phyloP scores from a whole-genome alignment of 495 filamentous ascomycete genomes.

The Echria macrotheca region DNA sequence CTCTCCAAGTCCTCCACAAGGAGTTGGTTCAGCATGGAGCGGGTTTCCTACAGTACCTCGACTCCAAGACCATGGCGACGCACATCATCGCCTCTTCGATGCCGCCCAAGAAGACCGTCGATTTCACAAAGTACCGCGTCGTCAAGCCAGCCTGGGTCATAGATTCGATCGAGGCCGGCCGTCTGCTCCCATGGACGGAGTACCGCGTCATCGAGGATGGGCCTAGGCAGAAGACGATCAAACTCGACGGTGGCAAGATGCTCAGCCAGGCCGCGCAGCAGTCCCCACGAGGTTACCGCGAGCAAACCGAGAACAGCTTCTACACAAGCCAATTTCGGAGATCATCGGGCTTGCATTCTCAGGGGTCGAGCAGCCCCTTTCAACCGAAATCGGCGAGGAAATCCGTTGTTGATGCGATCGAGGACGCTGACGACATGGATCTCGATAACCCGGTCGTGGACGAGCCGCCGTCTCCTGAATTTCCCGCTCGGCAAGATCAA shows the following conservation, averaged over 20 bases:
- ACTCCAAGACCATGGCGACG: slow-evolving; percentile 85
- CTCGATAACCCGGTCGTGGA: background rate
- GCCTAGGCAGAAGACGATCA: slow-evolving; percentile 66
- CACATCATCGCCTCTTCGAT: slow-evolving; percentile 90
- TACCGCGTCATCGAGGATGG: slow-evolving; percentile 79
- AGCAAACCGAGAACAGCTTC: slow-evolving; percentile 72
- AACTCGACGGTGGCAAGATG: slow-evolving; percentile 63
- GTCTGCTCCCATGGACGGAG: slow-evolving; percentile 74
- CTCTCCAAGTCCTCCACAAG: slow-evolving; percentile 76
- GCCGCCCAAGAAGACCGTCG: slow-evolving; percentile 84
- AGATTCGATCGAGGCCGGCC: slow-evolving; percentile 77
- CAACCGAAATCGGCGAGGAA: slow-evolving; percentile 19
- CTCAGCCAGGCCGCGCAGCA: slow-evolving; percentile 52
- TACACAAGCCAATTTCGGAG: slow-evolving; percentile 65
- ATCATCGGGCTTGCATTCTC: slow-evolving; percentile 10
- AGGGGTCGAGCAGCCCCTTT: slow-evolving; percentile 17
- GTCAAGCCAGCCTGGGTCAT: slow-evolving; percentile 96
- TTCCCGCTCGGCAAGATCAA: background rate
- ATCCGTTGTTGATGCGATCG: slow-evolving; percentile 3
- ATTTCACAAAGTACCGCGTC: slow-evolving; percentile 79
- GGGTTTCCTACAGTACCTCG: slow-evolving; percentile 90
- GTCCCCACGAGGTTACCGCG: slow-evolving; percentile 55
- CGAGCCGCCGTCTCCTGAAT: background rate
- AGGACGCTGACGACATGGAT: slow-evolving; percentile 17
- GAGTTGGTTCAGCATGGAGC: slow-evolving; percentile 88